Evolutionary conservation across 1,139 yeast species (phyloP).

Genomic region (Protomyces inouyei): DNA sequence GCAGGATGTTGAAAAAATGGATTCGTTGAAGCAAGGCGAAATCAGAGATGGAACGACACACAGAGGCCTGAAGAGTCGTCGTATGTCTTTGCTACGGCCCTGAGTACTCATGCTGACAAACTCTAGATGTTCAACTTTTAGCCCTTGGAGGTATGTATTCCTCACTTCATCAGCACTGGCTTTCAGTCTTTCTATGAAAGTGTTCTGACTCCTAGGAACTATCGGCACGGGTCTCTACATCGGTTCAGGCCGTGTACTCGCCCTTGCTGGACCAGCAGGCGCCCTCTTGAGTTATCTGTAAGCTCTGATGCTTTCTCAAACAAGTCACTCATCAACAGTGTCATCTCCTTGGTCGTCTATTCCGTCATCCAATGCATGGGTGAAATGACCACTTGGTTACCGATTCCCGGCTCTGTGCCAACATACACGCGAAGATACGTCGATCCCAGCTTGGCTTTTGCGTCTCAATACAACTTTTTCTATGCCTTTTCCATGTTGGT

Average conservation of each 20-base stretch:
- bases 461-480: constrained; percentile 82
- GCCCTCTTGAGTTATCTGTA: constrained; percentile 50
- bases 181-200: not conserved
- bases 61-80: constrained; percentile 61
- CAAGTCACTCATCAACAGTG: not conserved
- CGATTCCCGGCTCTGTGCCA: constrained; percentile 74
- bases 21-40: not conserved
- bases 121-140: constrained; percentile 52
- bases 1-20: not conserved
- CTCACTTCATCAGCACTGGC: constrained; percentile 37
- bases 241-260: constrained; percentile 59
- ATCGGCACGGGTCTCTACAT: constrained; percentile 44
- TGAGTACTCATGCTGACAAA: not conserved
- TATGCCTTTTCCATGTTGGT: constrained; percentile 75
- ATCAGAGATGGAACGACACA: constrained; percentile 34
- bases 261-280: constrained; percentile 62
- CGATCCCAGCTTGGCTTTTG: constrained; percentile 45
- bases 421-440: constrained; percentile 15
- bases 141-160: constrained; percentile 53
- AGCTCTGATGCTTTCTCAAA: not conserved
- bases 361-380: constrained; percentile 72
- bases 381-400: constrained; percentile 80
- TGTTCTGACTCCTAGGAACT: constrained; percentile 21
- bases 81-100: constrained; percentile 40
- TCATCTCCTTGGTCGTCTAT: constrained; percentile 49